Base-by-base conservation (phyloP, 768 basidiomycete species). In the Kwoniella botswanensis region DNA sequence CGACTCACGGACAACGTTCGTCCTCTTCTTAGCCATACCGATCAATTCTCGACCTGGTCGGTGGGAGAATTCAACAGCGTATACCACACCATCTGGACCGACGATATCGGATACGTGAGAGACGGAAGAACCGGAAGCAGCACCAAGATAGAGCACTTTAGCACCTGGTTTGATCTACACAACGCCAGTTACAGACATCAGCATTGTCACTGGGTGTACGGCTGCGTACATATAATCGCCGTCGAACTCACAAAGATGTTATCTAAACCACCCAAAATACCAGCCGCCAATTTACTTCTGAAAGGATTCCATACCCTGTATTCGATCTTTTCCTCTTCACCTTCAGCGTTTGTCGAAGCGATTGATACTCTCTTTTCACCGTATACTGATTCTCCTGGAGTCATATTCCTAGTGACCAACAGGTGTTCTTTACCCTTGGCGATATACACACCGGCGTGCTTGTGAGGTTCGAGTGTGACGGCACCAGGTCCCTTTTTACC, bases 281-380 rank as follows among this genome's bases (percentile, higher is more conserved):
- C 97, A 46, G 97, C 97, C 41, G 97, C 97, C 75, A 99, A 84
- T 87, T 98, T 99, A 82, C 88, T 90, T 75, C 97, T 88, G 90
- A 99, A 99, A 58, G 97, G 97, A 86, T 99, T 99, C 97, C 97
- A 99, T 41, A 99, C 97, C 66, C 97, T 88, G 85, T 98, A 99
- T 85, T 99, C 97, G 74, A 89, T 87, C 86, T 99, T 99, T 70
- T 91, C 92, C 75, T 85, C 85, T 61, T 82, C 82, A 46, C 77
- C 83, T 76, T 79, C 89, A 21, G 85, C 86, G 61, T 83, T 83
- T 29, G 77, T 77, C 12, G 81, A 77, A 13, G 87, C 93, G 79
- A 98, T 88, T 17, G 91, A 89, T 84, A 98, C 94, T 82, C 96
- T 88, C 87, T 99, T 99, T 85, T 99, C 97, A 71, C 97, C 97